A percentile compares a stretch with the other conserved stretches of the same genome.
Evolutionary conservation across 139 green algal species (phyloP).

Genomic region (Micractinium conductrix): DNA sequence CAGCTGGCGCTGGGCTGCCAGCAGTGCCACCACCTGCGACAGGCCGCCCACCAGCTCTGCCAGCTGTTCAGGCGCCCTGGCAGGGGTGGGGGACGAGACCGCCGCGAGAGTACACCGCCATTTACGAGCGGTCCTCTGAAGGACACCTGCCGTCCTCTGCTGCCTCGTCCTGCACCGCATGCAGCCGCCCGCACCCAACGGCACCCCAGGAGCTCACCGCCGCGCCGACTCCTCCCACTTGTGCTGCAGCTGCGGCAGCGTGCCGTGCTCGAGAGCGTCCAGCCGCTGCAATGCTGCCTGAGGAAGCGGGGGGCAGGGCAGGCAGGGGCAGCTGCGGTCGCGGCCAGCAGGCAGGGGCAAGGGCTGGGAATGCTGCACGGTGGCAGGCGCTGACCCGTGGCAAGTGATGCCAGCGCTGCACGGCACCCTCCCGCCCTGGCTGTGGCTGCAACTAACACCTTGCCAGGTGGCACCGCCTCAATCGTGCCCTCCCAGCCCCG

Average conservation of each 20-base stretch:
- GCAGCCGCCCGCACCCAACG: too few species aligned
- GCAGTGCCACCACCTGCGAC: conserved; percentile 8
- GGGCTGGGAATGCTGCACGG: not conserved
- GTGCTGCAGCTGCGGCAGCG: conserved; percentile 13
- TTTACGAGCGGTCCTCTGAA: too few species aligned
- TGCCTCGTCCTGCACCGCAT: not conserved
- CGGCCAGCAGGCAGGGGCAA: not conserved
- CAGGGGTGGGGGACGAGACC: too few species aligned
- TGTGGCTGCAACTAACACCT: too few species aligned
- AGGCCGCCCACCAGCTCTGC: conserved; percentile 1
- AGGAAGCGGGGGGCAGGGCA: not conserved
- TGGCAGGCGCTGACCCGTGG: not conserved
- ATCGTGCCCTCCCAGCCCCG: too few species aligned
- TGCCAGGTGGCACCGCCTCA: too few species aligned
- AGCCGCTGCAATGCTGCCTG: conserved; percentile 8
- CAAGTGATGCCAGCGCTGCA: not conserved
- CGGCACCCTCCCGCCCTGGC: too few species aligned
- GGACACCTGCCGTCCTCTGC: too few species aligned
- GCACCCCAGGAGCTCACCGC: not conserved
- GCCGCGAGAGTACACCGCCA: too few species aligned
- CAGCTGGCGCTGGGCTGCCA: conserved; percentile 19
- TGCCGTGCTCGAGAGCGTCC: conserved; percentile 17
- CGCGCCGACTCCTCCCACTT: conserved; percentile 6
- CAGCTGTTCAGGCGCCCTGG: conserved; percentile 20
- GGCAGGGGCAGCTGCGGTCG: not conserved